Conservation (phyloP, 2,329 filamentous ascomycete species). For the Aureobasidium subglaciale region DNA sequence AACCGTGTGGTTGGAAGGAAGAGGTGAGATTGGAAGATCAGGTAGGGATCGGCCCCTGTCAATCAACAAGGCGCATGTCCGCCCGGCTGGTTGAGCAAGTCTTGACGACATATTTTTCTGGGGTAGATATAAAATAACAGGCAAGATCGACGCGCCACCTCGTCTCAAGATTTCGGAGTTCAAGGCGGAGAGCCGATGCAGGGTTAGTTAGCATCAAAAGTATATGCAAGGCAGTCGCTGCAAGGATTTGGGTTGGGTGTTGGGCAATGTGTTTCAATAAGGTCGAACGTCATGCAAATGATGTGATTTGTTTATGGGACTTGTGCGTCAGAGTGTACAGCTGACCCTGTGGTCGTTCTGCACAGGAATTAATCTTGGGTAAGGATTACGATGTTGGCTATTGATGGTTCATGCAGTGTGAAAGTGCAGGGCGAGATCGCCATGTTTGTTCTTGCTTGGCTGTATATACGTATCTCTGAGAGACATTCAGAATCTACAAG, state of each 20-base stretch:
- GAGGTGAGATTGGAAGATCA: not conserved
- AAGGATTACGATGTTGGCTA: not conserved
- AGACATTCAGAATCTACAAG: no score
- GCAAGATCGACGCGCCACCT: conserved; percentile 8
- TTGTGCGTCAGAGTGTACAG: no score
- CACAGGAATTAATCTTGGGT: not conserved
- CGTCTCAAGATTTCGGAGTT: not conserved
- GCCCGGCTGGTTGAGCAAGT: not conserved
- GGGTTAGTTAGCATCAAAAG: not conserved
- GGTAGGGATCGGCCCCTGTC: conserved; percentile 3
- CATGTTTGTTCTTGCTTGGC: not conserved
- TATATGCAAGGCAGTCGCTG: not conserved
- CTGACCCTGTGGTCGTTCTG: not conserved
- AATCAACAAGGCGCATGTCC: not conserved
- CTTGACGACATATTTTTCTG: conserved; percentile 14
- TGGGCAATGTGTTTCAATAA: not conserved
- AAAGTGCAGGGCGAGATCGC: not conserved
- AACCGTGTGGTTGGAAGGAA: not conserved
- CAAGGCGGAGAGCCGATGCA: conserved; percentile 11
- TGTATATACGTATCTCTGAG: no score
- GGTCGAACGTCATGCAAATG: not conserved
- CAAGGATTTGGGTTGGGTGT: not conserved
- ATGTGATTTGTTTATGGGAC: no score
- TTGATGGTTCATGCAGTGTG: not conserved
- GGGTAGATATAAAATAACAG: not conserved